Base-by-base conservation (phyloP, 805 yeast species). In the Metschnikowia kofuensis region DNA sequence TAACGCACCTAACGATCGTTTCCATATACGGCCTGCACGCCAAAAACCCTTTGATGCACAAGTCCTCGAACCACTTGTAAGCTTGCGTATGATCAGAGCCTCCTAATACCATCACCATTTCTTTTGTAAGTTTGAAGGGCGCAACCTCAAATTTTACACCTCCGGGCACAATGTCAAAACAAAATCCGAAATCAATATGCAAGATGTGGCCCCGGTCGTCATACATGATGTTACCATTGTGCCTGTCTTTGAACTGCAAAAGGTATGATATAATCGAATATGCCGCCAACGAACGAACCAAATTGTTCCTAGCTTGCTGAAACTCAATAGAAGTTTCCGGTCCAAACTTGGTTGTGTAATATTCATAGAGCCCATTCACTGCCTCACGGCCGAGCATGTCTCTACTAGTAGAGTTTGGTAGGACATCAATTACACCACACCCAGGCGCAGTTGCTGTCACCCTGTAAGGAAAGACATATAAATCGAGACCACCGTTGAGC, bases 401-500 rank as follows among this genome's bases (percentile, higher is more conserved):
- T 70, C 99, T 83, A 38, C 97, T 89, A 28, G 89, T 85, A 6
- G 97, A 86, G 64, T 92, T 88, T 32, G 99, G 99, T 56, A 94
- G 77, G 31, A 95, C 99, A 65, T 95, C 99, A 71, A 94, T 94
- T 39, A 94, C 96, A 68, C 99, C 99, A 73, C 98, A 91, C 0
- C 99, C 99, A 1, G 99, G 98, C 2, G 96, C 97, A 9, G 99
- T 94, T 1, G 99, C 99, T 0, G 97, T 91, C 27, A 94, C 99
- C 56, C 97, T 74, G 68, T 94, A 80, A 1, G 99, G 99, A 70
- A 82, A 95, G 27, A 94, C 95, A 67, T 77, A 94, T 38, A 92
- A 79, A 65, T 94, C 98, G 53, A 94, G 74, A 1, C 98, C 98
- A 11, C 87, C 83, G 54, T 82, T 79, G 53, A 82, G 80, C 95